These are phyloP conservation scores for Alternaria sp. DNA, from an alignment of 2,329 filamentous ascomycete species.

Conservation along the genomic window DNA sequence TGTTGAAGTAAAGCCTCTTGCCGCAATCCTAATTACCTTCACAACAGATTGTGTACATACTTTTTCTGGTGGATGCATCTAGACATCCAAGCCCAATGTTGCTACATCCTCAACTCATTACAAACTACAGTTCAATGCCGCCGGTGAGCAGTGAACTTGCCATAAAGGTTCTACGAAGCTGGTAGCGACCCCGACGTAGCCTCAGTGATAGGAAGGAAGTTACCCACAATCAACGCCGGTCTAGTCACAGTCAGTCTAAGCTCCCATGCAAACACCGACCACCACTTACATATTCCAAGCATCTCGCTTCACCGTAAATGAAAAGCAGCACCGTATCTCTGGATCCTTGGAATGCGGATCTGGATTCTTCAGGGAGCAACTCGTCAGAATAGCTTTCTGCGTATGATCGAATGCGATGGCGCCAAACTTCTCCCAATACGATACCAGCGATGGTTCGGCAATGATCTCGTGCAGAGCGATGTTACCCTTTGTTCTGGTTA, in stretches of 20 bases:
- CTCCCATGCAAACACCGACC: neutral
- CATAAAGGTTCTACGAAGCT: constrained; percentile 9
- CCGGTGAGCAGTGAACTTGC: neutral
- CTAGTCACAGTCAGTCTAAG: constrained; percentile 54
- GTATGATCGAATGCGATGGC: constrained; percentile 94
- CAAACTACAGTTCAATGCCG: neutral
- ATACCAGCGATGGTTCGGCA: constrained; percentile 91
- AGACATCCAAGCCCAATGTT: neutral
- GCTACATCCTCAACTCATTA: neutral
- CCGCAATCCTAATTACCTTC: neutral
- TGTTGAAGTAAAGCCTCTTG: neutral
- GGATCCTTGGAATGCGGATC: constrained; percentile 69
- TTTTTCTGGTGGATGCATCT: neutral
- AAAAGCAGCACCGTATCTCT: constrained; percentile 93
- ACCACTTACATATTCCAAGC: constrained; percentile 90
- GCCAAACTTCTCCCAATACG: constrained; percentile 99
- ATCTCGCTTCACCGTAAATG: constrained; percentile 94
- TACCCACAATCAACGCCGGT: constrained; percentile 93
- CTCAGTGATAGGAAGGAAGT: constrained; percentile 88
- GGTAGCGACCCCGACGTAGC: constrained; percentile 34
- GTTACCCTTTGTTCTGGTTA: constrained; percentile 73
- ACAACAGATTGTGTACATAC: neutral
- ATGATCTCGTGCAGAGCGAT: constrained; percentile 95
- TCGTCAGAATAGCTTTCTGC: constrained; percentile 95
- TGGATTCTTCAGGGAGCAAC: constrained; percentile 86